phyloP scores from a whole-genome alignment of 2,329 filamentous ascomycete genomes.

The Endoconidiophora laricicola region DNA sequence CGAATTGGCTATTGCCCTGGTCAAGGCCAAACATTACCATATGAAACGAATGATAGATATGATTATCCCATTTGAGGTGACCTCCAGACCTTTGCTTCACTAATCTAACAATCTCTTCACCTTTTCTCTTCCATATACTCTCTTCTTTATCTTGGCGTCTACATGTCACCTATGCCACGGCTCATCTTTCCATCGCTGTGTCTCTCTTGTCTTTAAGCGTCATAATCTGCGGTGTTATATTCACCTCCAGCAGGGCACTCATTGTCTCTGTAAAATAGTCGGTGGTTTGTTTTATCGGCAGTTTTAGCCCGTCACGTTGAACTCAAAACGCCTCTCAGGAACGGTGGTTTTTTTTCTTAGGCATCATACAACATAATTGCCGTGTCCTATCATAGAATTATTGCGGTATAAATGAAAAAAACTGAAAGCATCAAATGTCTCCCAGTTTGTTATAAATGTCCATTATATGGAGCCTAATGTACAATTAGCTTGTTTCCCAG shows the following conservation, averaged over 20 bases:
- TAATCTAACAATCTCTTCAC: not conserved
- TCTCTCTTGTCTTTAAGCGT: conserved; percentile 5
- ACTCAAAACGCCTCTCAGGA: no score
- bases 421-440: no score
- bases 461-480: no score
- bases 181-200: not conserved
- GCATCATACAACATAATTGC: not conserved
- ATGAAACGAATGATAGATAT: conserved; percentile 20
- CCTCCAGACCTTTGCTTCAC: conserved; percentile 15
- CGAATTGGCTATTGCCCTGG: conserved; percentile 52
- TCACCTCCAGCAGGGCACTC: no score
- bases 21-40: conserved; percentile 47
- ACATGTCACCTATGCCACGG: no score
- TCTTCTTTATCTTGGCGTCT: not conserved
- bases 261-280: no score
- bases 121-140: not conserved
- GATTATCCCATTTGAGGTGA: conserved; percentile 22
- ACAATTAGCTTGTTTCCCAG: not conserved
- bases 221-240: no score
- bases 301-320: no score
- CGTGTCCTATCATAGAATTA: not conserved
- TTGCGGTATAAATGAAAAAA: not conserved
- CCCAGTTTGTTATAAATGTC: no score
- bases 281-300: not conserved
- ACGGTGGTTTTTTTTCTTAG: conserved; percentile 1